These are phyloP conservation scores for Phlebopus sp. DNA, from an alignment of 1,284 basidiomycete species.

Conservation along the genomic window DNA sequence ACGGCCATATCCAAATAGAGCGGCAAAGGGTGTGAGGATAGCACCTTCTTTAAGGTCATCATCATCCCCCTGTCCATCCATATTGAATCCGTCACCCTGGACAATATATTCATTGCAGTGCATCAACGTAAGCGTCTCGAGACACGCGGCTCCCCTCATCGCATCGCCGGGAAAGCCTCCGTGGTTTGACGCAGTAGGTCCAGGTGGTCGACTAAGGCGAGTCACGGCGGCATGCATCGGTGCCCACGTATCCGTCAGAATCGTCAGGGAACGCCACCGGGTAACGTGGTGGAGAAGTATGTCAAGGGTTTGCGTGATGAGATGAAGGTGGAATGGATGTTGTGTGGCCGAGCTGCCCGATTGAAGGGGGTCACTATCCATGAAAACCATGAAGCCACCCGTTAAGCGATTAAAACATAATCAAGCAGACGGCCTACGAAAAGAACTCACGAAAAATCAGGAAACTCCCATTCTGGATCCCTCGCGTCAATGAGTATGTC, in stretches of 20 bases:
- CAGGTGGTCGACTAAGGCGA: slow-evolving; percentile 32
- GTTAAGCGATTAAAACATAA: too few species aligned
- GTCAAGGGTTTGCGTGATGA: slow-evolving; percentile 42
- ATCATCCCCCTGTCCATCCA: too few species aligned
- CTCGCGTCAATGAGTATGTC: too few species aligned
- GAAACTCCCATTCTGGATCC: too few species aligned
- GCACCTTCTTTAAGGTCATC: slow-evolving; percentile 35
- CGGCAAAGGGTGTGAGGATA: slow-evolving; percentile 33
- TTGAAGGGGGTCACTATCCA: too few species aligned
- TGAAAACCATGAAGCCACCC: too few species aligned
- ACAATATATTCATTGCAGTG: too few species aligned
- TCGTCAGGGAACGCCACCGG: too few species aligned
- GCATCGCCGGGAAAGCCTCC: slow-evolving; percentile 3
- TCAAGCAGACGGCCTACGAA: slow-evolving; percentile 5
- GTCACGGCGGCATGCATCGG: too few species aligned
- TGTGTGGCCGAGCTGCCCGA: slow-evolving; percentile 29
- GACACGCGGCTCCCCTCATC: slow-evolving; percentile 27
- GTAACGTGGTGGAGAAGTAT: slow-evolving; percentile 44
- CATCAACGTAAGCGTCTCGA: slow-evolving; percentile 49
- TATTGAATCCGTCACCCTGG: too few species aligned
- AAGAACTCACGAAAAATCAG: too few species aligned
- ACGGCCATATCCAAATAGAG: slow-evolving; percentile 5
- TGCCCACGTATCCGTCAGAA: too few species aligned
- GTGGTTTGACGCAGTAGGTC: slow-evolving; percentile 2
- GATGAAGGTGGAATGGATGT: slow-evolving; percentile 39